phyloP scores from a whole-genome alignment of 106 monocot species.

The Vanilla planifolia region DNA sequence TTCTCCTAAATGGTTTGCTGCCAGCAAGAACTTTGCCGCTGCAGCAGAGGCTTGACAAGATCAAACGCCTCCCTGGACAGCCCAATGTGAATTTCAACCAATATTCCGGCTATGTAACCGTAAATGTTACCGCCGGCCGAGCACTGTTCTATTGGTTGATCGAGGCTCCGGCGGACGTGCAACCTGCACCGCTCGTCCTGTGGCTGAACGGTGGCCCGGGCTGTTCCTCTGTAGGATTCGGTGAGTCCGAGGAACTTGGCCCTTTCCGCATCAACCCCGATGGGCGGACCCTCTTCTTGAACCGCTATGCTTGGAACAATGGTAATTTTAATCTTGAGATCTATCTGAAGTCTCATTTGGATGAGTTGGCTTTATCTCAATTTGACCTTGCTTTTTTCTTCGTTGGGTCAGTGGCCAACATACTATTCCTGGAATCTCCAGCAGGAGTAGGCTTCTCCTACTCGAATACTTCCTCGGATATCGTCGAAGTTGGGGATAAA shows the following conservation, averaged over 20 bases:
- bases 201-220: constrained; percentile 97
- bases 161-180: constrained; percentile 24
- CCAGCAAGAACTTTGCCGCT: background rate
- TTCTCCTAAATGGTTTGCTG: too few relatives aligned
- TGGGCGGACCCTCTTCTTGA: constrained; percentile 60
- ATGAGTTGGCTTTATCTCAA: background rate
- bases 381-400: background rate
- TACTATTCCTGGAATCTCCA: constrained; percentile 90
- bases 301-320: constrained; percentile 72
- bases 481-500: constrained; percentile 43
- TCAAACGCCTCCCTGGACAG: constrained; percentile 66
- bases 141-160: constrained; percentile 89
- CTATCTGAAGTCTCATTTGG: background rate
- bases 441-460: constrained; percentile 93
- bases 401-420: constrained; percentile 48
- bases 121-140: constrained; percentile 46
- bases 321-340: constrained; percentile 21
- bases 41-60: constrained; percentile 39
- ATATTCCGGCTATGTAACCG: constrained; percentile 84
- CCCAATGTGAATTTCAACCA: constrained; percentile 61
- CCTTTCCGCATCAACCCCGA: constrained; percentile 71
- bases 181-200: constrained; percentile 50
- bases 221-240: constrained; percentile 83
- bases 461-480: constrained; percentile 63
- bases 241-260: constrained; percentile 92